Evolutionary conservation across 345 rosid genomes (phyloP), one percentile per base, ranked within the genome.

Genomic region (Pugionium dolabratum): DNA sequence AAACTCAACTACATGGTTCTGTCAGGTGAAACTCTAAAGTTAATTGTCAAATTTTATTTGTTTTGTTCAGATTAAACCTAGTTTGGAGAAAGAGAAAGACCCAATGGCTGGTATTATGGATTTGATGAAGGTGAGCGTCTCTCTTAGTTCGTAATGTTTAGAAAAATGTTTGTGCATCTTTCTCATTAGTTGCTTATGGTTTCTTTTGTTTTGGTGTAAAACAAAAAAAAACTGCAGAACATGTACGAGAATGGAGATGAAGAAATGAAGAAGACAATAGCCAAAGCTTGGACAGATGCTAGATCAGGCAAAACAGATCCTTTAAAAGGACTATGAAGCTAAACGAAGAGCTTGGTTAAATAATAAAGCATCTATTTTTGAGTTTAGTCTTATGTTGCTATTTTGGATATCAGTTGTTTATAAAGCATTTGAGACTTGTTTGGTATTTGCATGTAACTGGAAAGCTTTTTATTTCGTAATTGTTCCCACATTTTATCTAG

Each of bases 21-120:
- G 25, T 18, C 6, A 57, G 47, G 45, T 57, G 66, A 30, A 6
- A 10, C 18, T 18, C 4, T 27, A 2, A 32, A 25, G 30, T 18
- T 36, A 27, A 36, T 29, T 27, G 2, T 54, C 5, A 55, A 18
- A 34, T 59, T 44, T 2, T 53, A 1, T 34, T 43, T 47, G 9
- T 4, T 2, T 60, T 57, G 57, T 51, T 41, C 75, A 90, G 99
- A 80, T 94, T 79, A 94, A 88, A 69, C 97, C 99, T 0, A 84
- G 74, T 60, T 43, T 87, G 40, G 97, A 82, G 57, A 84, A 88
- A 69, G 85, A 85, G 1, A 60, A 81, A 58, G 96, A 94, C 69
- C 99, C 99, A 9, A 94, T 94, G 99, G 96, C 96, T 59, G 99
- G 99, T 64, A 94, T 94, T 31, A 90, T 94, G 99, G 92, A 80